These are phyloP conservation scores for Magnusiomyces paraingens DNA, from an alignment of 1,139 yeast genomes.

Conservation along the genomic window DNA sequence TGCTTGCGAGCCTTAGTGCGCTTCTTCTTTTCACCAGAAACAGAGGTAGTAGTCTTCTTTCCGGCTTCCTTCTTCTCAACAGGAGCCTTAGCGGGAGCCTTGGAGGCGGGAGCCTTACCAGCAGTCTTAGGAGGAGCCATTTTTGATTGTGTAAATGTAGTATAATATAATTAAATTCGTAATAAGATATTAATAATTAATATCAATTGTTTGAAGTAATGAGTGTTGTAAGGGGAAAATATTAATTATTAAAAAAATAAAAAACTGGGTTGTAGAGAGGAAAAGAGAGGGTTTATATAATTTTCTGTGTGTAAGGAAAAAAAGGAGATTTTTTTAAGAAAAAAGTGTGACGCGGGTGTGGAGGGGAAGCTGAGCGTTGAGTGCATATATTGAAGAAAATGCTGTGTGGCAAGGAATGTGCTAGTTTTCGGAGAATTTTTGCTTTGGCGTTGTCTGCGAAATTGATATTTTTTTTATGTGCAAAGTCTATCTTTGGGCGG, in stretches of 20 bases:
- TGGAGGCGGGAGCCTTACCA: constrained; percentile 88
- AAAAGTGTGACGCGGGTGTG: neutral
- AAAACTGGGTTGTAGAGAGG: constrained; percentile 6
- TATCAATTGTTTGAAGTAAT: constrained; percentile 3
- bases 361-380: neutral
- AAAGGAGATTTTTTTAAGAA: neutral
- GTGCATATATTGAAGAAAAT: neutral
- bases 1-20: constrained; percentile 97
- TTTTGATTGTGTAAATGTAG: constrained; percentile 29
- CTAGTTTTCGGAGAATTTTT: constrained; percentile 1
- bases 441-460: neutral
- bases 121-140: constrained; percentile 84
- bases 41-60: constrained; percentile 77
- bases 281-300: constrained; percentile 8
- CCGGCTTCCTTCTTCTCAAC: constrained; percentile 96
- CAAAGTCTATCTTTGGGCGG: too few relatives aligned
- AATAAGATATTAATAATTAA: too few relatives aligned
- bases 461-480: too few relatives aligned
- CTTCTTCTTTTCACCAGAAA: constrained; percentile 79
- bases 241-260: constrained; percentile 9
- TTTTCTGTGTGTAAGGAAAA: neutral
- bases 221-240: constrained; percentile 23
- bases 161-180: constrained; percentile 13
- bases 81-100: constrained; percentile 18
- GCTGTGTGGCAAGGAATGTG: constrained; percentile 2